Percentiles rank a stretch among this genome's conserved stretches.
Conservation (phyloP, 1,139 yeast species). For the Suhomyces ambrosiae region DNA sequence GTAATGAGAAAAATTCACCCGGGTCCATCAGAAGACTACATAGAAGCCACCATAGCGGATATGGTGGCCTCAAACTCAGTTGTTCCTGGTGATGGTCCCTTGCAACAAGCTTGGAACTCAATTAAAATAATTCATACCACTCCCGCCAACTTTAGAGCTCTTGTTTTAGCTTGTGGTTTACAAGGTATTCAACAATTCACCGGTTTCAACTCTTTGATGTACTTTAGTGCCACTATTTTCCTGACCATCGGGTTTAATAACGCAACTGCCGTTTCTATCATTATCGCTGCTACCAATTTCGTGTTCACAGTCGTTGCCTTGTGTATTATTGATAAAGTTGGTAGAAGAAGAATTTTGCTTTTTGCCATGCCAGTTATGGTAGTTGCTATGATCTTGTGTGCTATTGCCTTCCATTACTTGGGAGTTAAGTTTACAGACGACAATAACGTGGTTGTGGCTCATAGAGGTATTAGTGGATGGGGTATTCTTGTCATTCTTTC, state of each 20-base stretch:
- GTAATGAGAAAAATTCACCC: slow-evolving; percentile 64
- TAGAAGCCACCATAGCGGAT: slow-evolving; percentile 61
- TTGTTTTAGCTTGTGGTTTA: slow-evolving; percentile 84
- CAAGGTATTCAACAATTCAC: slow-evolving; percentile 96
- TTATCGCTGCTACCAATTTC: slow-evolving; percentile 90
- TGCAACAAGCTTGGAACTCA: slow-evolving; percentile 59
- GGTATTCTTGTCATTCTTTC: slow-evolving; percentile 82
- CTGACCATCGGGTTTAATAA: slow-evolving; percentile 84
- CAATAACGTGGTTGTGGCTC: slow-evolving; percentile 41
- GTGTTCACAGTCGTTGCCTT: slow-evolving; percentile 82
- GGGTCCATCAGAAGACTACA: slow-evolving; percentile 56
- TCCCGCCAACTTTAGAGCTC: slow-evolving; percentile 85
- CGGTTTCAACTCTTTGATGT: slow-evolving; percentile 94
- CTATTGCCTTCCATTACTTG: slow-evolving; percentile 86
- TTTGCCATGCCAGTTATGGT: slow-evolving; percentile 82
- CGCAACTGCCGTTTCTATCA: slow-evolving; percentile 90
- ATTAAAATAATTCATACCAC: slow-evolving; percentile 68
- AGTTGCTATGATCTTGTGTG: slow-evolving; percentile 70
- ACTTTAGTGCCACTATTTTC: slow-evolving; percentile 87
- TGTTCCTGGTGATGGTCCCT: slow-evolving; percentile 61
- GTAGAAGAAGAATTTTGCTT: slow-evolving; percentile 78
- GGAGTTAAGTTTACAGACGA: slow-evolving; percentile 55
- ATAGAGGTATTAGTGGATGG: slow-evolving; percentile 70
- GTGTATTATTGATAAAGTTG: slow-evolving; percentile 79
- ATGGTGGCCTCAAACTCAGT: slow-evolving; percentile 57